phyloP scores from a whole-genome alignment of 2,329 filamentous ascomycete species.

The Zymoseptoria tritici region DNA sequence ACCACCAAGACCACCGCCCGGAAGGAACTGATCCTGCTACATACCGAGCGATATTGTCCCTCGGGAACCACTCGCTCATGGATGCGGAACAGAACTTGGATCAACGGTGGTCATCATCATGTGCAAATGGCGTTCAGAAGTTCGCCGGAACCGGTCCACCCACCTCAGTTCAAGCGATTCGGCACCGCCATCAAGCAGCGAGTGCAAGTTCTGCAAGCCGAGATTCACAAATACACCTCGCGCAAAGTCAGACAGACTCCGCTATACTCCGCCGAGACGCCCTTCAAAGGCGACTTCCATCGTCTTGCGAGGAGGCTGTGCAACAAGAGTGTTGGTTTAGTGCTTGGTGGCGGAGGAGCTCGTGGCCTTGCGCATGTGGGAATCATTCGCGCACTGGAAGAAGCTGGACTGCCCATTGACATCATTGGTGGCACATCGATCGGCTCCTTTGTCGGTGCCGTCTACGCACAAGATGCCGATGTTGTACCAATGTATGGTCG shows the following conservation, averaged over 20 bases:
- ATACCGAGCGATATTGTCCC: constrained; percentile 78
- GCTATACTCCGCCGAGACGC: constrained; percentile 82
- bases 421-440: constrained; percentile 94
- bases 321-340: constrained; percentile 88
- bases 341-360: constrained; percentile 88
- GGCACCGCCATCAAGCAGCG: constrained; percentile 83
- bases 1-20: constrained; percentile 96
- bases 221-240: constrained; percentile 97
- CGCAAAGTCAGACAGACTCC: constrained; percentile 81
- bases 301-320: constrained; percentile 81
- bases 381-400: constrained; percentile 89
- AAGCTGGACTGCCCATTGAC: constrained; percentile 92
- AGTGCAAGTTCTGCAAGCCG: constrained; percentile 89
- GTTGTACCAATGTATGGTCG: constrained; percentile 94
- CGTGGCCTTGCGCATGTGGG: constrained; percentile 88
- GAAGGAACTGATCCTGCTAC: constrained; percentile 84
- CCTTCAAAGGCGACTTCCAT: constrained; percentile 95
- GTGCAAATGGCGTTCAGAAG: constrained; percentile 88
- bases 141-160: constrained; percentile 67
- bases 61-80: constrained; percentile 81
- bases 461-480: constrained; percentile 94
- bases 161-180: constrained; percentile 70
- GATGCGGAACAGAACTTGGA: constrained; percentile 86
- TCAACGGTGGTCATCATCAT: constrained; percentile 95
- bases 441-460: constrained; percentile 85